phyloP scores from a whole-genome alignment of 2,329 filamentous ascomycete species.

The Delphinella strobiligena region DNA sequence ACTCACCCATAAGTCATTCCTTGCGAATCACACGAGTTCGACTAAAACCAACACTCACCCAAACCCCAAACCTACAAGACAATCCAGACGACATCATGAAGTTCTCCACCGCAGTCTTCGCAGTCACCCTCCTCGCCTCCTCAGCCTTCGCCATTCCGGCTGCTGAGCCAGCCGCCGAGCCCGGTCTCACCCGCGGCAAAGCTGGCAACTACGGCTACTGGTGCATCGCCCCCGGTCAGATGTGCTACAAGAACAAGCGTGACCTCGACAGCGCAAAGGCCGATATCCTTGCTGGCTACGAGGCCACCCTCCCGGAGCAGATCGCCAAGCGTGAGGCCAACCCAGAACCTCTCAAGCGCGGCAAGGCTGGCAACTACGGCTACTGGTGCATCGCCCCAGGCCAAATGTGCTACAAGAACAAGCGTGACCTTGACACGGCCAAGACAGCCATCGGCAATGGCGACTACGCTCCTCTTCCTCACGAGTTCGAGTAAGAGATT shows the following conservation, averaged over 20 bases:
- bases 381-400: conserved; percentile 28
- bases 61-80: conserved; percentile 4
- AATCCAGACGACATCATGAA: conserved; percentile 33
- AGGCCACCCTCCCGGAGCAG: conserved; percentile 6
- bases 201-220: conserved; percentile 14
- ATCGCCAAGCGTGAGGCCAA: conserved; percentile 16
- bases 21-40: conserved; percentile 7
- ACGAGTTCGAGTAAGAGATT: conserved; percentile 13
- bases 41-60: conserved; percentile 10
- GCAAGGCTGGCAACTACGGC: conserved; percentile 10
- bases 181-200: conserved; percentile 8
- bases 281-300: not conserved
- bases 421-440: conserved; percentile 25
- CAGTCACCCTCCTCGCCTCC: conserved; percentile 4
- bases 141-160: conserved; percentile 14
- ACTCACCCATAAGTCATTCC: conserved; percentile 16
- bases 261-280: conserved; percentile 19
- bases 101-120: conserved; percentile 7
- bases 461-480: not conserved
- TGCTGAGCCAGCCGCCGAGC: conserved; percentile 13
- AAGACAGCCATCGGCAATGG: conserved; percentile 1
- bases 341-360: conserved; percentile 12
- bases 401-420: conserved; percentile 32
- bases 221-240: conserved; percentile 28
- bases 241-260: conserved; percentile 34